Evolutionary conservation across 2,329 filamentous ascomycete genomes (phyloP), one percentile per base, ranked within the genome.

Genomic region (Cordyceps cateniannulata): DNA sequence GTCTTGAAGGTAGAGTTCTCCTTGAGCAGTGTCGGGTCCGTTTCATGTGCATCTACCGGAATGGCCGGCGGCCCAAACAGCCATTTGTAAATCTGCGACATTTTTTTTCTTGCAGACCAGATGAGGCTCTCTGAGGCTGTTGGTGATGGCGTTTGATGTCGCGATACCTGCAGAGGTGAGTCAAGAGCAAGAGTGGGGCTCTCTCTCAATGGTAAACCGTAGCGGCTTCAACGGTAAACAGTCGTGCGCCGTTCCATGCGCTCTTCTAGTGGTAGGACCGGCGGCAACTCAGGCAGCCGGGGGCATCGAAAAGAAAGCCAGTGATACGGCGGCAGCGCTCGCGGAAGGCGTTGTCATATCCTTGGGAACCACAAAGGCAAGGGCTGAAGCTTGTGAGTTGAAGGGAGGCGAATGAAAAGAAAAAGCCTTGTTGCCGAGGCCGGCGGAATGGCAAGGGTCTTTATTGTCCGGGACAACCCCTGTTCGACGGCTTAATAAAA

Each of bases 21-120:
- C 71, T 82, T 88, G 63, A 98, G 80, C 14, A 97, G 80, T n/a
- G 86, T 81, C 32, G 93, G 91, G 69, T 97, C 92, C 25, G 85
- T 87, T 44, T 76, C 68, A 62, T 76, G 72, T 49, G 69, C 68
- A 54, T 63, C 62, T 50, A 65, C 57, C 12, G 69, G 66, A 62
- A 66, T 62, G 62, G 59, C 62, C 52, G 67, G 65, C 66, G 62
- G 65, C 8, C 61, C 61, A 56, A 57, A 62, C 9, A 61, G 53
- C 57, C 57, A 50, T 16, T 32, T 27, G 47, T 59, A 62, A 29
- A 62, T 35, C 12, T 20, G 18, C 14, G 61, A 57, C 61, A 62
- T 62, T 20, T 38, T 45, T 22, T 14, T 2, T 35, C 32, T 35
- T 35, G 8, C 44, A 22, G 8, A 8, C 12, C 18, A 8, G 35